These are phyloP conservation scores for Saccharomycopsis sp. DNA, from an alignment of 805 yeast species.

Conservation along the genomic window DNA sequence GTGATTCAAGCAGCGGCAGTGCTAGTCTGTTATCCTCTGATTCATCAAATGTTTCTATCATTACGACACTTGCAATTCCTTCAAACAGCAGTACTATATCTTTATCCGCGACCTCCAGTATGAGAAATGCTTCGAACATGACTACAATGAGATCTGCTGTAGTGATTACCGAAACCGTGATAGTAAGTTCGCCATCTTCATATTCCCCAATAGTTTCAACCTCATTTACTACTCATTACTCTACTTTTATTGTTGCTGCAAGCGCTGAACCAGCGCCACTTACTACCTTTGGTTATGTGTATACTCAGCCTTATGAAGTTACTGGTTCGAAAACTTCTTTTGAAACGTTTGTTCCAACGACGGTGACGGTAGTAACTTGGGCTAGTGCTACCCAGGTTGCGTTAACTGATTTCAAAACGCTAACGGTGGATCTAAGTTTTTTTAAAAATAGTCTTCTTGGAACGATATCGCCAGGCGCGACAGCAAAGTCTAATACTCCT, in stretches of 20 bases:
- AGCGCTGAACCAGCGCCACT: neutral
- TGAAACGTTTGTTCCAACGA: slow-evolving; percentile 14
- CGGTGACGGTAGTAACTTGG: slow-evolving; percentile 19
- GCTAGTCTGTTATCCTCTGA: neutral
- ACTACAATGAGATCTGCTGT: neutral
- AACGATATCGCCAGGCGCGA: neutral
- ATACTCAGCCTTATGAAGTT: slow-evolving; percentile 20
- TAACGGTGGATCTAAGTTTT: slow-evolving; percentile 10
- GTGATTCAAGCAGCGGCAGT: too few species aligned
- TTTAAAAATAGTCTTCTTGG: slow-evolving; percentile 7
- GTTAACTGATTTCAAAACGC: slow-evolving; percentile 15
- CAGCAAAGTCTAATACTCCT: neutral
- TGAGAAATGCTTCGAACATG: neutral
- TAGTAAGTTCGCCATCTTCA: slow-evolving; percentile 1
- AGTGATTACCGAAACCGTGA: neutral
- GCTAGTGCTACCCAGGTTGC: slow-evolving; percentile 12
- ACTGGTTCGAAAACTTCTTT: slow-evolving; percentile 11
- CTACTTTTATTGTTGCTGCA: slow-evolving; percentile 3
- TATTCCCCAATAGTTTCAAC: slow-evolving; percentile 1
- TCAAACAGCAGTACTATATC: neutral
- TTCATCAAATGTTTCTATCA: slow-evolving; percentile 10
- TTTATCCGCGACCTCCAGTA: neutral
- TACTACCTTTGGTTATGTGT: slow-evolving; percentile 20
- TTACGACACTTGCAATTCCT: slow-evolving; percentile 17
- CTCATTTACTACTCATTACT: slow-evolving; percentile 4